Base-by-base conservation (phyloP, 768 basidiomycete genomes). In the Clavulina sp. region DNA sequence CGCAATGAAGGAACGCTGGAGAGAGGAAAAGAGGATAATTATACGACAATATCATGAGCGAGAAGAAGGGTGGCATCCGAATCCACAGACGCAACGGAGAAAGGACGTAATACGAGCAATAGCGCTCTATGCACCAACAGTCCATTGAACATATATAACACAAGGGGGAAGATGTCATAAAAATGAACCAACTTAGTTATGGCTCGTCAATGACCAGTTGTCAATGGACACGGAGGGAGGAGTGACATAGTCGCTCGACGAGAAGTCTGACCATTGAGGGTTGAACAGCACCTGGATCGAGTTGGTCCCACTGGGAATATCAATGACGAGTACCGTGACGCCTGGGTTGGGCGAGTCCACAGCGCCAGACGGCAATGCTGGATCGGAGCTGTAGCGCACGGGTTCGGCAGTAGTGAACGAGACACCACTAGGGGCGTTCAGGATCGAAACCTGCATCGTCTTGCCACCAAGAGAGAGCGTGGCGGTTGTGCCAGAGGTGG, bases 201-300 rank as follows among this genome's bases (percentile, higher is more conserved):
- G 88, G 62, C 85, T 89, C 29, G 73, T 80, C 56, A 86, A 63
- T 32, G 74, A 71, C 93, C 93, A 96, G 57, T 65, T 66, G 55
- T 71, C 75, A 51, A 97, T 64, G 2, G 77, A 60, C 18, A 97
- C 89, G 33, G 70, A 70, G 5, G 71, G 66, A 0, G 91, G 91
- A 9, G 77, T 80, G 55, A 81, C 73, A 65, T 77, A 81, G 59
- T 66, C 65, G 58, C 69, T 70, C 46, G 76, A 59, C 30, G 74
- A 68, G 70, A 82, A 74, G 28, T 75, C 78, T 34, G 70, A 64
- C 89, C 91, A 96, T 60, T 93, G 84, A n/a, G 93, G 95, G 64
- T 77, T 89, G 69, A 97, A 83, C 62, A 97, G 63, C 49, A 96
- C 80, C 66, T 92, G 77, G 46, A 95, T 64, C 16, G 69, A 81